A percentile compares a stretch with the other conserved stretches of the same genome.
Evolutionary conservation across 2,329 filamentous ascomycete species (phyloP).

Genomic region (Aureobasidium sp.): DNA sequence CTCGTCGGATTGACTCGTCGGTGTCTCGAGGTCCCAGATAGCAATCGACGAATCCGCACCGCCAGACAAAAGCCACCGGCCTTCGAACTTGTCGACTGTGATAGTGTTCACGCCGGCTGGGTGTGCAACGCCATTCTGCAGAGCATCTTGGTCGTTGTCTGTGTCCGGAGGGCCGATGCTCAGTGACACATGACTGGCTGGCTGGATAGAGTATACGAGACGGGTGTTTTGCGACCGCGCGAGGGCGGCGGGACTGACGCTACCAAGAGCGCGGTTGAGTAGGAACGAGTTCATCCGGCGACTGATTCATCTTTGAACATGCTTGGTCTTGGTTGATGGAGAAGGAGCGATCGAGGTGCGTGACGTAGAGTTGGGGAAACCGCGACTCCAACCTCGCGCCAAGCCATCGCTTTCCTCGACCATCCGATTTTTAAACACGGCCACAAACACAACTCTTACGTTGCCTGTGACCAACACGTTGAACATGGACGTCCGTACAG

Average conservation of each 20-base stretch:
- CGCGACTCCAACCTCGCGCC: background rate
- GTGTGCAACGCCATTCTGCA: constrained; percentile 49
- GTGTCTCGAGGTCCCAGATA: constrained; percentile 74
- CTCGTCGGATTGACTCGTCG: constrained; percentile 24
- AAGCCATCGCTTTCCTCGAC: background rate
- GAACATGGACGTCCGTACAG: background rate
- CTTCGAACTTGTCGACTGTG: constrained; percentile 73
- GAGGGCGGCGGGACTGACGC: constrained; percentile 53
- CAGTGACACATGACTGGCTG: constrained; percentile 60
- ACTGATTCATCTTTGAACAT: background rate
- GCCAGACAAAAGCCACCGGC: constrained; percentile 72
- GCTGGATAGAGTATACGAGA: constrained; percentile 60
- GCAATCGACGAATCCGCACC: constrained; percentile 77
- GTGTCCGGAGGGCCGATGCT: constrained; percentile 47
- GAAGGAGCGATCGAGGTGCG: background rate
- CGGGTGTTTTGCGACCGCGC: constrained; percentile 56
- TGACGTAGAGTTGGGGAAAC: background rate
- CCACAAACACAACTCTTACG: background rate
- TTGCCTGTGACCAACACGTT: background rate
- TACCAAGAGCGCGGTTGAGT: constrained; percentile 66
- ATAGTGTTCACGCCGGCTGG: constrained; percentile 70
- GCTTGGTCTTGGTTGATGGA: background rate
- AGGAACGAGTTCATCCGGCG: constrained; percentile 63
- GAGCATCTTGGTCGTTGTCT: constrained; percentile 14
- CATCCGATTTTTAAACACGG: background rate